A percentile compares a stretch with the other conserved stretches of the same genome.
phyloP scores from a whole-genome alignment of 225 moss, liverwort and hornwort species.

The Marchantia paleacea region DNA sequence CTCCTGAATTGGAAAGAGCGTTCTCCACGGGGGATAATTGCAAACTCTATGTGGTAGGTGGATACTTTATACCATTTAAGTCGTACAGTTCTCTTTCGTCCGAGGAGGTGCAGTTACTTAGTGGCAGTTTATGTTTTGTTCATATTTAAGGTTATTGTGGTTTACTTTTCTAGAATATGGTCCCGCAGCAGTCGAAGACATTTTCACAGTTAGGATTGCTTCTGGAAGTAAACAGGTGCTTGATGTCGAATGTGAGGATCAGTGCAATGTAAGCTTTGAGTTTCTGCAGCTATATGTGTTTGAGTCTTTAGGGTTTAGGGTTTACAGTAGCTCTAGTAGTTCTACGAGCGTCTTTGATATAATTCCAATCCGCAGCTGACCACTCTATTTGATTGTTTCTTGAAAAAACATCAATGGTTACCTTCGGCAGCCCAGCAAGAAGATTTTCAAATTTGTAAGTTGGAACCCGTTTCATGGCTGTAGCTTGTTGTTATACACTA shows the following conservation, averaged over 20 bases:
- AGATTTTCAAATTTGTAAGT: conserved; percentile 40
- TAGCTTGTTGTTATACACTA: neutral
- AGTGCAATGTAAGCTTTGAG: neutral
- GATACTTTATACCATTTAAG: neutral
- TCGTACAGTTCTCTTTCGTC: neutral
- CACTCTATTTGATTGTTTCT: neutral
- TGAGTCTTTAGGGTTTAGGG: neutral
- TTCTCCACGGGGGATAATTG: neutral
- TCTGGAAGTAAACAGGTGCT: too few species aligned
- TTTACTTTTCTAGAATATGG: too few species aligned
- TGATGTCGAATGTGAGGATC: neutral
- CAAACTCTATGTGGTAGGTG: neutral
- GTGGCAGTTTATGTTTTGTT: too few species aligned
- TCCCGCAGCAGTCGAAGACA: too few species aligned
- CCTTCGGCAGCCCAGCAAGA: conserved; percentile 29
- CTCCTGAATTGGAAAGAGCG: neutral
- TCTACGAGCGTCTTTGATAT: too few species aligned
- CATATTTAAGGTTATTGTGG: too few species aligned
- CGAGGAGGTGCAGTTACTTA: too few species aligned
- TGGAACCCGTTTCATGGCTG: neutral
- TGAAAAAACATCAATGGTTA: neutral
- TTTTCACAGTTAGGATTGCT: too few species aligned
- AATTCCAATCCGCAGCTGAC: neutral
- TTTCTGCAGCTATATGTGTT: neutral
- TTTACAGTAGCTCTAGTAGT: too few species aligned